Evolutionary conservation across 1,284 basidiomycete species (phyloP), one percentile per base, ranked within the genome.

Genomic region (Apiotrichum veenhuisii): DNA sequence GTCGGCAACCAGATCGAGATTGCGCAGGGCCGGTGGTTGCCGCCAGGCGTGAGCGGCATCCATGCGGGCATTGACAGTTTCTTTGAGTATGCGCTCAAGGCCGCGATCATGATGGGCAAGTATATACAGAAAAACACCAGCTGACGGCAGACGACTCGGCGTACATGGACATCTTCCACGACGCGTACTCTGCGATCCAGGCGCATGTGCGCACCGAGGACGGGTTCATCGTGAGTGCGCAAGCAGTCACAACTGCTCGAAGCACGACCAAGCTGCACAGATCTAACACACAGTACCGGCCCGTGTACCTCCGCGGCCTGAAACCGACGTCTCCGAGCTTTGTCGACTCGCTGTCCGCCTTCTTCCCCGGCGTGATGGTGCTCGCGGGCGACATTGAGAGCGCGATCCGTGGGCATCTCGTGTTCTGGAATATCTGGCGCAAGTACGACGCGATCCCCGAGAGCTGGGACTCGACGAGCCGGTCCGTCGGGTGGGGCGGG

Each of bases 1-100:
- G 83, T 97, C 18, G 90, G 91, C 12, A 96, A 96, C 68, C 89
- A 87, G 2, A 87, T 97, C 65, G 88, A 90, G 69, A 84, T 85
- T 42, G 81, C 82, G 72, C 68, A 70, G 46, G 73, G 72, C 20
- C 69, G 72, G 33, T 76, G 74, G 73, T 64, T 82, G 23, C 77
- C 80, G 46, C 89, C 89, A 25, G 87, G 89, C 62, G 74, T 87
- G 7, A 87, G 85, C 34, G 84, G 88, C 5, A 88, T 93, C 36
- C 92, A 93, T 27, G 93, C 93, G 15, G 93, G 93, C 1, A 86
- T 94, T 50, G 92, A 96, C 73, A 92, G 89, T 11, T 95, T 93
- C 73, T 93, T 88, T 71, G 93, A 97, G 76, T 95, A 93, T 72
- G 90, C 74, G 0, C 58, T 79, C 45, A 78, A 78, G 63, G 77